Evolutionary conservation across 139 green algal genomes (phyloP), one percentile per base, ranked within the genome.

Genomic region (Chlorella sp.): DNA sequence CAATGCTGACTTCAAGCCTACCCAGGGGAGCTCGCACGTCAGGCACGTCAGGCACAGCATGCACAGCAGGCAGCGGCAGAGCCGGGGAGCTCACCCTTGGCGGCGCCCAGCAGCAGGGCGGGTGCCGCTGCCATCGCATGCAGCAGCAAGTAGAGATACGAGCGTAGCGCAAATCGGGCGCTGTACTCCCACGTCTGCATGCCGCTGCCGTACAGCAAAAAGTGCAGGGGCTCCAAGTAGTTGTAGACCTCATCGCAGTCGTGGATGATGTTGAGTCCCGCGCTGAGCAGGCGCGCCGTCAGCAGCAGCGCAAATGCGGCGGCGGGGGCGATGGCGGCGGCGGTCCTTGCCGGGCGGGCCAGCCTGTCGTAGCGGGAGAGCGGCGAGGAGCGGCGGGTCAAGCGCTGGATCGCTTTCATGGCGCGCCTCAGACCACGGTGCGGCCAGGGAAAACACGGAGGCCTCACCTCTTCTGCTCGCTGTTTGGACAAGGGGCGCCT

Each of bases 231-330:
- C 85, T 99, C 97, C 95, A 97, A 97, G 88, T 98, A 99, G 90
- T 99, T 99, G 93, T 92, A 99, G 0, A 95, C 94, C 90, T 99
- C 97, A 80, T 99, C 97, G 91, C 97, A 99, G 89, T 99, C 97
- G 60, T 98, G 96, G 34, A 99, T 91, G 42, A 98, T 95, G 91
- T 98, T 99, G 75, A 92, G 88, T 0, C 15, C n/a, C 0, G 94
- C 93, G 81, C 89, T 92, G 42, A 90, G 14, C 40, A 93, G 39
- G 12, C 94, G 86, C 18, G 87, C 88, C 14, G n/a, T 32, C 21
- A 94, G 57, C 75, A 96, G 89, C 30, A 93, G 39, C 60, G 77
- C 76, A n/a, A 94, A 83, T 0, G 80, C 88, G 34, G 85, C 19
- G 0, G 22, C 30, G 3, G 85, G 16, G 3, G 71, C 1, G 36